Conservation (phyloP, 1,284 basidiomycete genomes). For the Irpex sp. region DNA sequence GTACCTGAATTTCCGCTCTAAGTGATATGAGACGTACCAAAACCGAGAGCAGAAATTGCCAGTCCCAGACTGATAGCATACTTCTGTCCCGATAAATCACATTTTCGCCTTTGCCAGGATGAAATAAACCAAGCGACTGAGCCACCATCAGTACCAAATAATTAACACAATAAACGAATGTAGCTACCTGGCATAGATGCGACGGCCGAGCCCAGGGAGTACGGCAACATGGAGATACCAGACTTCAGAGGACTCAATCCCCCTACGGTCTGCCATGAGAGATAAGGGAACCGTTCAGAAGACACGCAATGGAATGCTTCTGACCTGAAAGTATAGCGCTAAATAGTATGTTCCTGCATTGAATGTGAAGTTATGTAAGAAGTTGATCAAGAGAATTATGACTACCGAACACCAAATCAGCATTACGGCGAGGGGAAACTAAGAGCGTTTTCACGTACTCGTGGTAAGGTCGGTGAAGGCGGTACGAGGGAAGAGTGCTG, state of each 20-base stretch:
- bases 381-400: constrained; percentile 60
- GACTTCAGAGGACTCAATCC: constrained; percentile 63
- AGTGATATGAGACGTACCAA: constrained; percentile 47
- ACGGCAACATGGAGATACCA: constrained; percentile 71
- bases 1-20: background rate
- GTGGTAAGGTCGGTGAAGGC: constrained; percentile 58
- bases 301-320: constrained; percentile 11
- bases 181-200: constrained; percentile 62
- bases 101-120: constrained; percentile 52
- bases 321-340: constrained; percentile 74
- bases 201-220: constrained; percentile 76
- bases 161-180: background rate
- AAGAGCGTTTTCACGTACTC: constrained; percentile 37
- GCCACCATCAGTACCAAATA: background rate
- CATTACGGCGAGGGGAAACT: constrained; percentile 16
- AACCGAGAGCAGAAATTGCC: constrained; percentile 60
- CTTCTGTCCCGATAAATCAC: constrained; percentile 61
- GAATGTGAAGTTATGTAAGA: constrained; percentile 78
- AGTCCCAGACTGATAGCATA: constrained; percentile 60
- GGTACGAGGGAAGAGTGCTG: constrained; percentile 67
- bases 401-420: constrained; percentile 37
- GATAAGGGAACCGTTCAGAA: constrained; percentile 6
- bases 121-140: constrained; percentile 71
- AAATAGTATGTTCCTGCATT: constrained; percentile 81
- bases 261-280: constrained; percentile 52